Evolutionary conservation across 1,139 yeast genomes (phyloP), one percentile per base, ranked within the genome.

Genomic region (Blastobotrys niveus): DNA sequence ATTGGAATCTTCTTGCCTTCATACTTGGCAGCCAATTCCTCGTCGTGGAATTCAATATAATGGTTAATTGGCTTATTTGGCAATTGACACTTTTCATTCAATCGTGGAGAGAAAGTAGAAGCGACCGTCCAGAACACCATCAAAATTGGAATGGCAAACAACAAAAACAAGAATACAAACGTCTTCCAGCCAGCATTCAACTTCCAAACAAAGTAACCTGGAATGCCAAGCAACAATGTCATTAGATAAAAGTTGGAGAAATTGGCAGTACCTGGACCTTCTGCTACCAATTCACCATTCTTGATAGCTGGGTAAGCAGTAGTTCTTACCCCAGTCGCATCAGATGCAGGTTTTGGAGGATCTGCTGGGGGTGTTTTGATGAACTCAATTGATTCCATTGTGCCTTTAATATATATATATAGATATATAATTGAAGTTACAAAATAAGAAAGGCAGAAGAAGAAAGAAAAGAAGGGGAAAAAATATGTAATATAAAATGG

Each of bases 241-340:
- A 73, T 48, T 52, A 87, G 62, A n/a, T 76, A 64, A 53, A 61
- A 58, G 66, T 87, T 88, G 65, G 78, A 76, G 67, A 88, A 87
- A 56, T 80, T 77, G 59, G 78, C 79, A 34, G 88, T 73, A 22
- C 95, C 89, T 5, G 95, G 87, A 35, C 96, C 96, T 63, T 87
- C 96, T 6, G 95, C 96, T 31, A 95, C 88, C 53, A 86, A 71
- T 20, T 89, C 89, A 9, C 93, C 95, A 63, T 87, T 87, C 57
- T 82, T 77, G 62, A 87, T 87, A 10, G 93, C 70, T 29, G 95
- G 94, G 42, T 55, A 67, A 64, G 68, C 77, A 36, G 84, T 77
- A 50, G 88, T 80, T 56, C 71, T 65, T 40, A 81, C 75, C 15
- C 91, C 91, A 49, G 68, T 69, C 47, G 65, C 74, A 34, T 66